Evolutionary conservation across 306 rosid species (phyloP), one percentile per base, ranked within the genome.

Genomic region (Cucumis cinereus): DNA sequence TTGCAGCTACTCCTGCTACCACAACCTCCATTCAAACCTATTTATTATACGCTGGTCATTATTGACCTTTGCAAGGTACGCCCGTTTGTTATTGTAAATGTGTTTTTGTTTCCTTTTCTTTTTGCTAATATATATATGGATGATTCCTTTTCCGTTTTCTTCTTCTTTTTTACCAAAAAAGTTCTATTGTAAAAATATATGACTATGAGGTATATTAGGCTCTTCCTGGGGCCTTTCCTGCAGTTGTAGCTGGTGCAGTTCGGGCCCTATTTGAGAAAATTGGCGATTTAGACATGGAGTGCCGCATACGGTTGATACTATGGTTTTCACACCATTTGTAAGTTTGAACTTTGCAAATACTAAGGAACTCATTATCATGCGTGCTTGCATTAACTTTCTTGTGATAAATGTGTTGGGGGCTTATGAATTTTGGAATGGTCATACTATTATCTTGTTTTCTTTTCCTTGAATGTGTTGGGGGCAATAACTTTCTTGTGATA

Each of bases 171-270:
- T 55, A 57, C 77, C 40, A 16, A 15, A 26, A 24, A 35, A 55
- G 59, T 53, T 35, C 64, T 47, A 45, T 28, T 74, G 38, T 52
- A 38, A 74, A 77, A 23, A 68, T 73, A 79, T 82, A 82, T 84
- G 75, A 85, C 76, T 15, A 23, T 55, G 78, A 55, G 83, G 13
- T 56, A 54, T 77, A 77, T 80, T 78, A 94, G 99, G 99, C 99
- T 84, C 99, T 95, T 79, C 99, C 99, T 76, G 99, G 99, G 78
- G 99, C 99, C 69, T 95, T 95, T 84, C 99, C 99, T 52, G 96
- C 93, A 76, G 96, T 95, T 81, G 92, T 95, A 47, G 99, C 99
- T 45, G 99, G 97, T 80, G 99, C 93, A 63, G 99, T 95, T 56
- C 98, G 99, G 73, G 88, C 93, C 74, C 91, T 95, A 70, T 95